Percentiles rank a stretch among this genome's conserved stretches.
phyloP scores from a whole-genome alignment of 768 basidiomycete genomes.

The Favolaschia claudopus region DNA sequence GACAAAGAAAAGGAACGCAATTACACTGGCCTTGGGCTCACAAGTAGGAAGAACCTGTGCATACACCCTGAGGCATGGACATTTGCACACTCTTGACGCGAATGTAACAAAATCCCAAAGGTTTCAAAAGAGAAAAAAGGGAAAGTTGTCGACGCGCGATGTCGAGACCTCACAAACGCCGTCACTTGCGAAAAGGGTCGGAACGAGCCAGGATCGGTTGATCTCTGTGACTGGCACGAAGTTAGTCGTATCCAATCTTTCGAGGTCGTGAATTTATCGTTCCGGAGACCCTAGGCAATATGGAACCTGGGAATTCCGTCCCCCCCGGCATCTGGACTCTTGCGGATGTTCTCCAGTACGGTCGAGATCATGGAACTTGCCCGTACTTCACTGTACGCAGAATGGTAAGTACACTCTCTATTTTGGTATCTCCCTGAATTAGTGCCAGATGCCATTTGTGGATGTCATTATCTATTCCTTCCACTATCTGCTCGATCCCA shows the following conservation, averaged over 20 bases:
- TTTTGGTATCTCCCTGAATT: constrained; percentile 2
- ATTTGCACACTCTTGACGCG: not conserved
- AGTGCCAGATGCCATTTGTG: constrained; percentile 88
- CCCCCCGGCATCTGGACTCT: constrained; percentile 92
- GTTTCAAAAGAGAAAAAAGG: constrained; percentile 99
- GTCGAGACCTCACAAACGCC: constrained; percentile 92
- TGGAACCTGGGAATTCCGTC: constrained; percentile 83
- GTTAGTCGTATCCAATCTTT: constrained; percentile 49
- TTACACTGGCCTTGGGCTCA: constrained; percentile 91
- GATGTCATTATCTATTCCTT: constrained; percentile 99
- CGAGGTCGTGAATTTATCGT: not conserved
- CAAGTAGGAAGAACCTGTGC: constrained; percentile 95
- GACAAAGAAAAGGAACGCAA: constrained; percentile 78
- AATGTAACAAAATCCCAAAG: constrained; percentile 47
- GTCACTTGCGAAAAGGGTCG: constrained; percentile 84
- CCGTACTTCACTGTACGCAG: constrained; percentile 96
- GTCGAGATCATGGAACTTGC: constrained; percentile 84
- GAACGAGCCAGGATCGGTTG: constrained; percentile 87
- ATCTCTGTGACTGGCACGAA: constrained; percentile 96
- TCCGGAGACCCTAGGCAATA: constrained; percentile 77
- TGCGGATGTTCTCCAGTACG: constrained; percentile 90
- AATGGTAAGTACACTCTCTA: constrained; percentile 66
- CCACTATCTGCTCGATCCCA: constrained; percentile 97
- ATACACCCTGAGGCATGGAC: constrained; percentile 86
- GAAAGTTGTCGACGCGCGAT: constrained; percentile 94